A percentile compares a stretch with the other conserved stretches of the same genome.
These are phyloP conservation scores for Penicillium samsonianum DNA, from an alignment of 495 filamentous ascomycete genomes.

Conservation along the genomic window DNA sequence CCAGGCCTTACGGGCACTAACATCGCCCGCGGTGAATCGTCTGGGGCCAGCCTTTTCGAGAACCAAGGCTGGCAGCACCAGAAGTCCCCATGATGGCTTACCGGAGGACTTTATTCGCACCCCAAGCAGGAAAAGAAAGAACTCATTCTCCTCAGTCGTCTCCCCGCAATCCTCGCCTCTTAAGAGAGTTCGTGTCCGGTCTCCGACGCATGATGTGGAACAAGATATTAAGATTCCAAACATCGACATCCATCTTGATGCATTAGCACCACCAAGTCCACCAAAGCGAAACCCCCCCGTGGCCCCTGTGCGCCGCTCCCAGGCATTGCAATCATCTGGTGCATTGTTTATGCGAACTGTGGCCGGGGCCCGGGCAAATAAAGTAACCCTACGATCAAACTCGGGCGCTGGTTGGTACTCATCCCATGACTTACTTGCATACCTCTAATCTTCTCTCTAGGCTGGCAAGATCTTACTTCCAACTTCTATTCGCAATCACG, in stretches of 20 bases:
- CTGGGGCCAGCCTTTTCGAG: slow-evolving; percentile 49
- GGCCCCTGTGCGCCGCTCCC: slow-evolving; percentile 43
- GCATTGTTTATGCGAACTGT: slow-evolving; percentile 46
- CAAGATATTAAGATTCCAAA: slow-evolving; percentile 35
- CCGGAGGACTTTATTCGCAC: slow-evolving; percentile 37
- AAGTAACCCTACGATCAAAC: slow-evolving; percentile 42
- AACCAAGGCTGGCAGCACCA: slow-evolving; percentile 36
- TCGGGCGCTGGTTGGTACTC: slow-evolving; percentile 44
- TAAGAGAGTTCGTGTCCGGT: slow-evolving; percentile 41
- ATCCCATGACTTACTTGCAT: slow-evolving; percentile 1
- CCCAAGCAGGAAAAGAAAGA: slow-evolving; percentile 47
- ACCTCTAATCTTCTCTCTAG: slow-evolving; percentile 33
- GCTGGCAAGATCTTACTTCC: slow-evolving; percentile 74
- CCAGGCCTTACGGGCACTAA: slow-evolving; percentile 70
- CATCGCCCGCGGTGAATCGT: slow-evolving; percentile 61
- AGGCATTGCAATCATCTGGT: slow-evolving; percentile 44
- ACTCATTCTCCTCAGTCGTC: slow-evolving; percentile 47
- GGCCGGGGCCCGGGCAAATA: slow-evolving; percentile 34
- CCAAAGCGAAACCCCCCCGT: slow-evolving; percentile 31
- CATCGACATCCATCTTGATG: slow-evolving; percentile 29
- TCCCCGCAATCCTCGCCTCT: slow-evolving; percentile 61
- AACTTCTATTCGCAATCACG: slow-evolving; percentile 68
- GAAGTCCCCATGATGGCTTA: slow-evolving; percentile 30
- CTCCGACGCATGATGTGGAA: slow-evolving; percentile 34
- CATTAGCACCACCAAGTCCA: slow-evolving; percentile 16